Evolutionary conservation across 116 monocot species (phyloP).

Genomic region (Cymodocea nodosa): DNA sequence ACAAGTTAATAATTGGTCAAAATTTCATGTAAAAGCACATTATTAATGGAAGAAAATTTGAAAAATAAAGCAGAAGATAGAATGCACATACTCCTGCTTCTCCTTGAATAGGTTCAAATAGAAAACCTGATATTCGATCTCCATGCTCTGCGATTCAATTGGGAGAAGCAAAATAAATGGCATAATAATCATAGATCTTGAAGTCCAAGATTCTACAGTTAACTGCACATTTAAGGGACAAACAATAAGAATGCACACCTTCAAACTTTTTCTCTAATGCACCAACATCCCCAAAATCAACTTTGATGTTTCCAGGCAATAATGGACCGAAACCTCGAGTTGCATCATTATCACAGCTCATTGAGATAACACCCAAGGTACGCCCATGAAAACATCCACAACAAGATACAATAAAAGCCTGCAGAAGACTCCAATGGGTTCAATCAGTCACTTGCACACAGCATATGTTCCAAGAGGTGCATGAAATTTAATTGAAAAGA

Average conservation of each 20-base stretch:
- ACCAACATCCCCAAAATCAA: slow-evolving; percentile 78
- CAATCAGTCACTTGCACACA: not conserved
- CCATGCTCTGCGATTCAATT: slow-evolving; percentile 64
- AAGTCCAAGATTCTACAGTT: not conserved
- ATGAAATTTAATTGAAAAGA: not conserved
- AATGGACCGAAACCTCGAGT: slow-evolving; percentile 92
- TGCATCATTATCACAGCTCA: slow-evolving; percentile 97
- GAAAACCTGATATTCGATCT: slow-evolving; percentile 66
- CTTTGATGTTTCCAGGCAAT: slow-evolving; percentile 78
- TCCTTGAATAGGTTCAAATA: slow-evolving; percentile 99
- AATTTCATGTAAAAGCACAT: too few relatives aligned
- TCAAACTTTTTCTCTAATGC: slow-evolving; percentile 62
- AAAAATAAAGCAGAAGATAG: not conserved
- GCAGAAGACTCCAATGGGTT: slow-evolving; percentile 4
- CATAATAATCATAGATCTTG: not conserved
- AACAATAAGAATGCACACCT: slow-evolving; percentile 26
- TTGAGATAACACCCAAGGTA: slow-evolving; percentile 85
- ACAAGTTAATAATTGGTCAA: too few relatives aligned
- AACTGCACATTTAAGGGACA: not conserved
- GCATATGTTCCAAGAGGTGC: not conserved
- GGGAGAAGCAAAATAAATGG: not conserved
- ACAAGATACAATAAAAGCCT: slow-evolving; percentile 91
- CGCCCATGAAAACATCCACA: slow-evolving; percentile 99
- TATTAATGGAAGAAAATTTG: not conserved
- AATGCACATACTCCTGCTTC: slow-evolving; percentile 77